Conservation (phyloP, 768 basidiomycete species). For the Trametes elegans region DNA sequence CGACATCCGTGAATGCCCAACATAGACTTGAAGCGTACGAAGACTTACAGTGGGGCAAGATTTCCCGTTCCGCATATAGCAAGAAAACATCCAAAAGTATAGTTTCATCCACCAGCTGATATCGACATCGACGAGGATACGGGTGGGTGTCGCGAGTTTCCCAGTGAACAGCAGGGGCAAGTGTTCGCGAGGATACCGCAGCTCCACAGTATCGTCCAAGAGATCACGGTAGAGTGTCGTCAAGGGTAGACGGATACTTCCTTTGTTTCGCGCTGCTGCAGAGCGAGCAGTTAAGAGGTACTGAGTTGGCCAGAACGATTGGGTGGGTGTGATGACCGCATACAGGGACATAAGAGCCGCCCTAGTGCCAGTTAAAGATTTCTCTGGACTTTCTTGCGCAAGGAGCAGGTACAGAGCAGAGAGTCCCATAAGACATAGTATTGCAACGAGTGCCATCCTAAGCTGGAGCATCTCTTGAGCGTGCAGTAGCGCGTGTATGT, state of each 20-base stretch:
- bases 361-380: neutral
- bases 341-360: constrained; percentile 7
- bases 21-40: neutral
- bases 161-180: constrained; percentile 8
- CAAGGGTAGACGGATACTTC: constrained; percentile 4
- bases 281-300: constrained; percentile 11
- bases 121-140: constrained; percentile 9
- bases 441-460: neutral
- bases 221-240: constrained; percentile 6
- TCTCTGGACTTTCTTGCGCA: neutral
- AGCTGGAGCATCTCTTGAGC: too few species aligned
- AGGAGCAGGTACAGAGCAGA: neutral
- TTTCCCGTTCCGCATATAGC: neutral
- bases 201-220: constrained; percentile 10
- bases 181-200: constrained; percentile 5
- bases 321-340: constrained; percentile 17
- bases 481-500: too few species aligned
- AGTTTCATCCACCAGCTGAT: constrained; percentile 9
- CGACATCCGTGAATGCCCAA: neutral
- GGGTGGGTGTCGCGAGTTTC: neutral
- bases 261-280: neutral
- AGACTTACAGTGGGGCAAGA: neutral
- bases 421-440: neutral
- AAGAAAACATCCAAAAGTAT: neutral
- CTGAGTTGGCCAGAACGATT: constrained; percentile 19